Percentiles rank a stretch among this genome's conserved stretches.
Evolutionary conservation across 2,329 filamentous ascomycete species (phyloP).

Genomic region (Aspergillus chevalieri): DNA sequence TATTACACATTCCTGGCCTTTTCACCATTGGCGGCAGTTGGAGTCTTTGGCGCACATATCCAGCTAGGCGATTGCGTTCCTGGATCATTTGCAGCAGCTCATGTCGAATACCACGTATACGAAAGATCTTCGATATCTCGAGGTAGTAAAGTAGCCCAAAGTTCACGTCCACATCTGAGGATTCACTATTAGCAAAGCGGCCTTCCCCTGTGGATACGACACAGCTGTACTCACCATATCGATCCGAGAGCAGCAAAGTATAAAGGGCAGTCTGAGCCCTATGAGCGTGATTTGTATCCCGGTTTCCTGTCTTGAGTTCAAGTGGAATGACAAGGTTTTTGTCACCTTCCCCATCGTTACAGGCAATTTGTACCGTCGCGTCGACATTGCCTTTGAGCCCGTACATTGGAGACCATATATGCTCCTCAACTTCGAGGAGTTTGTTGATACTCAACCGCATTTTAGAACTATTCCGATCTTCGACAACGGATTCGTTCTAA

Average conservation of each 20-base stretch:
- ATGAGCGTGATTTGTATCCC: constrained; percentile 69
- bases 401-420: constrained; percentile 97
- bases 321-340: constrained; percentile 80
- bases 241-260: constrained; percentile 83
- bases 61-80: constrained; percentile 83
- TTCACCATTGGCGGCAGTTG: constrained; percentile 81
- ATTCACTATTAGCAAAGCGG: neutral
- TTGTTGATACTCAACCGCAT: constrained; percentile 84
- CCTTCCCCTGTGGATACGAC: neutral
- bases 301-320: constrained; percentile 90
- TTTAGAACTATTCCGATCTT: constrained; percentile 70
- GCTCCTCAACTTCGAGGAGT: constrained; percentile 91
- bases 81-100: constrained; percentile 96
- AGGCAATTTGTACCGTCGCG: constrained; percentile 83
- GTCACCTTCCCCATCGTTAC: constrained; percentile 62
- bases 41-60: constrained; percentile 73
- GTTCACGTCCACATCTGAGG: constrained; percentile 71
- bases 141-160: constrained; percentile 94
- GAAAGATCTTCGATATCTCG: constrained; percentile 78
- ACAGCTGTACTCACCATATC: constrained; percentile 56
- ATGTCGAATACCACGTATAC: constrained; percentile 76
- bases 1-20: constrained; percentile 72
- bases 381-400: constrained; percentile 97
- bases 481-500: constrained; percentile 63
- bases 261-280: constrained; percentile 93